phyloP scores from a whole-genome alignment of 2,329 filamentous ascomycete species.

The Teratosphaeria zuluensis region DNA sequence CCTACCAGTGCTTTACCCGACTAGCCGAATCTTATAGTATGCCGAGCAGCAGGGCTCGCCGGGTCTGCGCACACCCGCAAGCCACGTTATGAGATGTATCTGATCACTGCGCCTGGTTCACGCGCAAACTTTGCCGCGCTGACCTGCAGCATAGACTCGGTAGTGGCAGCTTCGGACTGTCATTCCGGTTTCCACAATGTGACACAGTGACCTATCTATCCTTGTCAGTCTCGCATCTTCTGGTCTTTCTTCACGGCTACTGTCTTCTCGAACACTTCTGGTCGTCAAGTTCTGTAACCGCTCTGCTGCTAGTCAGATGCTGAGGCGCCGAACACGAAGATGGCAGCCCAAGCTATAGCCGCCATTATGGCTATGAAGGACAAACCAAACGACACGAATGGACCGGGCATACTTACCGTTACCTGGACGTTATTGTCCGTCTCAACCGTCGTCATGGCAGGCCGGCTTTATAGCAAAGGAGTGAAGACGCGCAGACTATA shows the following conservation, averaged over 20 bases:
- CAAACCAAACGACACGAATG: neutral
- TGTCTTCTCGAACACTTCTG: neutral
- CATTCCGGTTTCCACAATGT: neutral
- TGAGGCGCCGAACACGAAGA: neutral
- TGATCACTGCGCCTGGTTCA: neutral
- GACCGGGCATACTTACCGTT: neutral
- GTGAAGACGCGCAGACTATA: slow-evolving; percentile 16
- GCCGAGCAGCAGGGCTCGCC: neutral
- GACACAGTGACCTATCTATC: neutral
- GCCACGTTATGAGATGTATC: too few species aligned
- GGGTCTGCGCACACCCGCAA: neutral
- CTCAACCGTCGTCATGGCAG: slow-evolving; percentile 15
- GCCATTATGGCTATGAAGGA: neutral
- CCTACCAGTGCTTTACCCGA: neutral
- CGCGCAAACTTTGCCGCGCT: neutral
- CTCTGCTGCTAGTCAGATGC: neutral
- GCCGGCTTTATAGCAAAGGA: slow-evolving; percentile 15
- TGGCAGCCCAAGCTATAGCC: neutral
- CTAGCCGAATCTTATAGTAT: neutral
- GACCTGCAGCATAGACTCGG: too few species aligned
- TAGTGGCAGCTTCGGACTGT: neutral
- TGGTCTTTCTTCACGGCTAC: too few species aligned
- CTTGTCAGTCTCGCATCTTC: neutral
- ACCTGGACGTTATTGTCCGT: slow-evolving; percentile 17
- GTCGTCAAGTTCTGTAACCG: neutral